Base-by-base conservation (phyloP, 495 filamentous ascomycete genomes). In the Friedmanniomyces endolithicus region DNA sequence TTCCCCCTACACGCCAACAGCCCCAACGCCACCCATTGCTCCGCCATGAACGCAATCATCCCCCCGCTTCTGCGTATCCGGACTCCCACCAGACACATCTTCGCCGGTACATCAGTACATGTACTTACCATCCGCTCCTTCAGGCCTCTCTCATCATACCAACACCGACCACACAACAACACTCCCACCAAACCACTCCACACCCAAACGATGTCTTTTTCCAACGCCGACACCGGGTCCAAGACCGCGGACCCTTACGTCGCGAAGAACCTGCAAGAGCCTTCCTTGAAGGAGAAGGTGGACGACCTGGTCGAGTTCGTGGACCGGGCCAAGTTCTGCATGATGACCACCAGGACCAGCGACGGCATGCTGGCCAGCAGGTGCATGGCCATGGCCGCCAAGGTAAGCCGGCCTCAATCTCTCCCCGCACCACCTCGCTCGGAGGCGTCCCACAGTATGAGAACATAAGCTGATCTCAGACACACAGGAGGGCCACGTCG, bases 321-420 rank as follows among this genome's bases (percentile, higher is more conserved):
- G 61, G 70, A 76, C 7, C 68, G 73, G 35, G 73, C 75, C 70
- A 92, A 92, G 69, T 95, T 88, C 67, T 86, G 88, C 69, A 82
- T 85, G 81, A 76, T 86, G 71, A 83, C 81, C 0, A 83, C 81
- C 12, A 70, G 78, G 23, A 69, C 71, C 1, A 56, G 64, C 22
- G 74, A 69, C 14, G 80, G 79, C 8, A 72, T 79, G 25, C 70
- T 97, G 20, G 79, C 83, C 11, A 90, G 84, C 12, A 74, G 90
- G 53, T 92, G 87, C 68, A 97, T 97, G 90, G 87, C 87, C 1
- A 64, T 95, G 11, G 87, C 88, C 22, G 89, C 76, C n/a, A 83
- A 82, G 71, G 89, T 90, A 74, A 45, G 70, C 37, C n/a, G n/a
- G n/a, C n/a, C n/a, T 41, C 17, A 19, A 41, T 6, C 37, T 17